Evolutionary conservation across 208 protist species (phyloP).

Genomic region (Crithidia fasciculata): DNA sequence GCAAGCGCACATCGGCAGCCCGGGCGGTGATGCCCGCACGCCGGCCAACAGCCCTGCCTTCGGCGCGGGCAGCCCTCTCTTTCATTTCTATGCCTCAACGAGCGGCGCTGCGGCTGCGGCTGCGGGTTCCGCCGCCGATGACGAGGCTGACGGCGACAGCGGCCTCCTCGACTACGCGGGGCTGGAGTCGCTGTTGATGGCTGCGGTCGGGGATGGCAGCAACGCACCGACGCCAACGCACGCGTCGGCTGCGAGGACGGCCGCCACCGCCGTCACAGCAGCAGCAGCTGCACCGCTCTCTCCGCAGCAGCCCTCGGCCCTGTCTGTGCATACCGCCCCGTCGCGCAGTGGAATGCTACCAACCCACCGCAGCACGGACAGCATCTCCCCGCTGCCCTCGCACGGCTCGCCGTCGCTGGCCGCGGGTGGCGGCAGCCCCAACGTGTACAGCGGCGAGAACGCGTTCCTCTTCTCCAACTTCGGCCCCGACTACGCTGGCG

Average conservation of each 20-base stretch:
- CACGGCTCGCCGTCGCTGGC: background rate
- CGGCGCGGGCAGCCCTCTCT: constrained; percentile 1
- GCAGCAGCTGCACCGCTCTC: too few species aligned
- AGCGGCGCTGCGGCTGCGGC: too few species aligned
- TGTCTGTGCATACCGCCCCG: too few species aligned
- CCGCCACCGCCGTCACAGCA: background rate
- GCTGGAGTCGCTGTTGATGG: constrained; percentile 23
- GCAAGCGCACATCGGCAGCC: constrained; percentile 2
- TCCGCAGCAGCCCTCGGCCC: too few species aligned
- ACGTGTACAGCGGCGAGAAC: constrained; percentile 17
- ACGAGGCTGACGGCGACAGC: background rate
- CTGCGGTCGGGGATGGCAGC: background rate
- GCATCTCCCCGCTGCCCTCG: constrained; percentile 19
- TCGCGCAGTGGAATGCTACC: background rate
- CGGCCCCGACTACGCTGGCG: constrained; percentile 3
- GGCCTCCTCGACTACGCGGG: background rate
- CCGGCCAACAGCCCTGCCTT: background rate
- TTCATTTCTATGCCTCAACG: background rate
- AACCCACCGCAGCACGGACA: constrained; percentile 5
- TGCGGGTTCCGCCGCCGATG: background rate
- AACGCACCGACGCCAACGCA: background rate
- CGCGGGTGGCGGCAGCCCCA: constrained; percentile 12
- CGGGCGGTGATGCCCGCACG: too few species aligned
- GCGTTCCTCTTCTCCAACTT: constrained; percentile 27
- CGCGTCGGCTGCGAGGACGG: background rate